A percentile compares a stretch with the other conserved stretches of the same genome.
Evolutionary conservation across 1,284 basidiomycete genomes (phyloP).

Genomic region (Ustilago sp.): DNA sequence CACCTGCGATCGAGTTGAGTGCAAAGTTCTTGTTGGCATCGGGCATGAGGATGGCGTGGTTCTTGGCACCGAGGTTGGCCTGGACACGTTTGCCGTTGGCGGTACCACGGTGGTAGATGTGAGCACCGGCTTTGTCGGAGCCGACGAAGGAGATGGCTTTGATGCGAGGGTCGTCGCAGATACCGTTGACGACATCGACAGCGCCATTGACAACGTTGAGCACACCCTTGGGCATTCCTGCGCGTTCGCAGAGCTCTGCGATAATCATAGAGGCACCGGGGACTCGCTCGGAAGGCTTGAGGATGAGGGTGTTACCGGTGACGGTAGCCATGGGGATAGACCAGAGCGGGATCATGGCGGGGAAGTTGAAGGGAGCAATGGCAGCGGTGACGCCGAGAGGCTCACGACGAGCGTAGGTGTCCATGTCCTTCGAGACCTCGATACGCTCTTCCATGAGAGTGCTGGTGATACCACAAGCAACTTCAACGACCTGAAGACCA

Average conservation of each 20-base stretch:
- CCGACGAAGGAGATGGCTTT: conserved; percentile 98
- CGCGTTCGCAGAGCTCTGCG: conserved; percentile 88
- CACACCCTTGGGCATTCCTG: conserved; percentile 73
- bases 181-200: conserved; percentile 88
- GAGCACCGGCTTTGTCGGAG: conserved; percentile 89
- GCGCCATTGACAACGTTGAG: conserved; percentile 81
- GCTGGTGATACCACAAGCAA: conserved; percentile 83
- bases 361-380: conserved; percentile 66
- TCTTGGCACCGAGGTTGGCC: conserved; percentile 96
- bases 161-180: conserved; percentile 91
- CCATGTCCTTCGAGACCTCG: conserved; percentile 96
- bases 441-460: conserved; percentile 88
- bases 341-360: conserved; percentile 96
- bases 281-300: conserved; percentile 96
- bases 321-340: conserved; percentile 75
- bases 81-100: conserved; percentile 92
- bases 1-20: conserved; percentile 91
- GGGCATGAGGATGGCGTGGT: conserved; percentile 81
- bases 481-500: conserved; percentile 93
- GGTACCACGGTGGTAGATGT: conserved; percentile 85
- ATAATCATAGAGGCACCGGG: conserved; percentile 98
- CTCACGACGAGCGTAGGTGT: conserved; percentile 84
- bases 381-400: conserved; percentile 73
- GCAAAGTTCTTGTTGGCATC: conserved; percentile 96
- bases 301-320: conserved; percentile 92